A percentile compares a stretch with the other conserved stretches of the same genome.
phyloP scores from a whole-genome alignment of 345 rosid species.

The Cochlearia excelsa region DNA sequence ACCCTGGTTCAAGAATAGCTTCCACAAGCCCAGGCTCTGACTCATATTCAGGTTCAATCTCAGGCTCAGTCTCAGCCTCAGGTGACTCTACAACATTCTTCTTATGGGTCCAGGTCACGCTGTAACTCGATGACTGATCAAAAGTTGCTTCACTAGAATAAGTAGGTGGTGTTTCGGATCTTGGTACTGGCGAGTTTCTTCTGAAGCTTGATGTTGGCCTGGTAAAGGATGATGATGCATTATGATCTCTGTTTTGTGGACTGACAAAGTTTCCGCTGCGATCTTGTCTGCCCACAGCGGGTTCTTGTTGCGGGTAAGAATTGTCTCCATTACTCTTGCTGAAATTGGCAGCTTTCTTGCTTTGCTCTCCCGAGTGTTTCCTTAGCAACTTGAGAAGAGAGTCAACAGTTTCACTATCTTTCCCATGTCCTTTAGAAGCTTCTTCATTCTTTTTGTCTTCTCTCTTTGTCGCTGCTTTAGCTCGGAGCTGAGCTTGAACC shows the following conservation, averaged over 20 bases:
- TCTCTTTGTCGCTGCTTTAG: conserved; percentile 65
- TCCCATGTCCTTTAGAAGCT: conserved; percentile 49
- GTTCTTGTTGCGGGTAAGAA: conserved; percentile 29
- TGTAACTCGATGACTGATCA: conserved; percentile 36
- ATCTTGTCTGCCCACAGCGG: conserved; percentile 34
- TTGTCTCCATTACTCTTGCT: conserved; percentile 37
- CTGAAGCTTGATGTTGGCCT: conserved; percentile 82
- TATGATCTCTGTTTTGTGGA: conserved; percentile 36
- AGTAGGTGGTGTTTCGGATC: conserved; percentile 47
- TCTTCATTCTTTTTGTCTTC: conserved; percentile 58
- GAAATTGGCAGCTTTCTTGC: conserved; percentile 41
- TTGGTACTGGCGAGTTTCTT: conserved; percentile 68
- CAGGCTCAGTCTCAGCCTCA: conserved; percentile 35
- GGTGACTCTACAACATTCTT: conserved; percentile 34
- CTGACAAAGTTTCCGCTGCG: conserved; percentile 32
- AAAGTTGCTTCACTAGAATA: conserved; percentile 43
- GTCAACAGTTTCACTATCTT: conserved; percentile 70
- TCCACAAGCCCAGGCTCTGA: conserved; percentile 34
- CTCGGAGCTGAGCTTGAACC: conserved; percentile 84
- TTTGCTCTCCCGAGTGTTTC: conserved; percentile 73
- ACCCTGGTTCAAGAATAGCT: conserved; percentile 36
- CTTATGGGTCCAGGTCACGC: conserved; percentile 42
- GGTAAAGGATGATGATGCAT: conserved; percentile 42
- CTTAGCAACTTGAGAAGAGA: conserved; percentile 76
- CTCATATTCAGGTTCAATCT: conserved; percentile 33